Evolutionary conservation across 2,329 filamentous ascomycete species (phyloP).

Genomic region (Cordyceps farinosa): DNA sequence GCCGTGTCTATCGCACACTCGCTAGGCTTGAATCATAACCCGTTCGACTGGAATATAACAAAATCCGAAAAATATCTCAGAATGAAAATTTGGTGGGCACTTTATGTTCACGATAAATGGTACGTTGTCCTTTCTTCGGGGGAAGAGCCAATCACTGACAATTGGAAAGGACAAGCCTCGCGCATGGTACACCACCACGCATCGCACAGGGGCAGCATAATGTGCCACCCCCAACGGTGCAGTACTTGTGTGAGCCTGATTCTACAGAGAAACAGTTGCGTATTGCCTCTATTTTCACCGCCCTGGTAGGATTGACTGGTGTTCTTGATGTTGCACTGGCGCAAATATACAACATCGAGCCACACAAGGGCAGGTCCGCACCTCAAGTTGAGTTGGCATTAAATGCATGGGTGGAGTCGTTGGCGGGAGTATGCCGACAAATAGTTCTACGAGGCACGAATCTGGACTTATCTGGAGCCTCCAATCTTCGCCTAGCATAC

Average conservation of each 20-base stretch:
- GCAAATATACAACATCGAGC: constrained; percentile 35
- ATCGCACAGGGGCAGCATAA: constrained; percentile 45
- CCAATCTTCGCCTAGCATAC: constrained; percentile 51
- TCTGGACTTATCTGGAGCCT: constrained; percentile 40
- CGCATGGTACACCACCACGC: constrained; percentile 50
- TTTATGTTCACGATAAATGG: constrained; percentile 55
- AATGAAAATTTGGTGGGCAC: constrained; percentile 54
- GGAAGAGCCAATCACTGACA: not conserved
- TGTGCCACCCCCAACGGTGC: constrained; percentile 40
- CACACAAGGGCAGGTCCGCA: constrained; percentile 25
- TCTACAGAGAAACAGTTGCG: constrained; percentile 20
- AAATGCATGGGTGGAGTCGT: constrained; percentile 42
- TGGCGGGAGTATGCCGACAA: constrained; percentile 36
- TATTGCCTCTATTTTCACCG: constrained; percentile 41
- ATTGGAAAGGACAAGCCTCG: constrained; percentile 44
- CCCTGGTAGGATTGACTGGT: constrained; percentile 43
- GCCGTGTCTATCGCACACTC: constrained; percentile 52
- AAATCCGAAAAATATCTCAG: constrained; percentile 47
- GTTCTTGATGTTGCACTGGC: constrained; percentile 31
- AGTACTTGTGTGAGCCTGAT: constrained; percentile 31
- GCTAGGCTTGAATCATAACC: constrained; percentile 52
- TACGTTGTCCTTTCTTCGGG: constrained; percentile 25
- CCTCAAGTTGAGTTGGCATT: constrained; percentile 37
- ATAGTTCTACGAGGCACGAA: constrained; percentile 41
- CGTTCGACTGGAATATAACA: constrained; percentile 50